Base-by-base conservation (phyloP, 2,329 filamentous ascomycete genomes). In the Samsoniella hepiali region DNA sequence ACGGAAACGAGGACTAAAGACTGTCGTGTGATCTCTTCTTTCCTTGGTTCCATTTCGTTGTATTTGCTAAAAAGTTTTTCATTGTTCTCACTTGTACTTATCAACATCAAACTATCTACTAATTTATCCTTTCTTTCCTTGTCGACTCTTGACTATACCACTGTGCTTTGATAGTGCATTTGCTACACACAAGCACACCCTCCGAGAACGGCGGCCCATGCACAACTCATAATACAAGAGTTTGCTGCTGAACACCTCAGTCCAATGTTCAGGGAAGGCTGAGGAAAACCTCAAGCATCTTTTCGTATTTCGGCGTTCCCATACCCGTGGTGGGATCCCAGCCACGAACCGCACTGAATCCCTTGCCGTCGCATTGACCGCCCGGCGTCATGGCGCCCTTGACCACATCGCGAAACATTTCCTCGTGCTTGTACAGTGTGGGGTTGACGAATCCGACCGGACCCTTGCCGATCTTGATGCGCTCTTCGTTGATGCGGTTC, bases 391-490 rank as follows among this genome's bases (percentile, higher is more conserved):
- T 54, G 47, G 60, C 47, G 11, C 67, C 64, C 5, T 32, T 29
- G n/a, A 34, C 49, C 1, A 67, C 53, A 47, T 67, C 63, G 38
- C 32, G 36, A 27, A 65, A 64, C n/a, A 57, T 61, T 17, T 62
- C 49, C 22, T 56, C 34, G 42, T 63, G 36, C 53, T 59, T 36
- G 54, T 66, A 66, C 9, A 66, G 38, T 17, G 54, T 61, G 8
- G 63, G 61, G 49, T 65, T 65, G 3, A 63, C 42, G 53, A 79
- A 79, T 5, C 77, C 77, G 6, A 79, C 68, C 10, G 70, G 67
- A 17, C 71, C 69, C 70, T 79, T 79, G 32, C 76, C 76, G 10
- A 63, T 54, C 3, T 62, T 56, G 11, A 67, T 57, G 3, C 65
- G 54, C 54, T 66, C 66, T 13, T 65, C 61, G 51, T 68, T 68